Conservation (phyloP, 2,329 filamentous ascomycete species). For the Thielaviopsis musarum region DNA sequence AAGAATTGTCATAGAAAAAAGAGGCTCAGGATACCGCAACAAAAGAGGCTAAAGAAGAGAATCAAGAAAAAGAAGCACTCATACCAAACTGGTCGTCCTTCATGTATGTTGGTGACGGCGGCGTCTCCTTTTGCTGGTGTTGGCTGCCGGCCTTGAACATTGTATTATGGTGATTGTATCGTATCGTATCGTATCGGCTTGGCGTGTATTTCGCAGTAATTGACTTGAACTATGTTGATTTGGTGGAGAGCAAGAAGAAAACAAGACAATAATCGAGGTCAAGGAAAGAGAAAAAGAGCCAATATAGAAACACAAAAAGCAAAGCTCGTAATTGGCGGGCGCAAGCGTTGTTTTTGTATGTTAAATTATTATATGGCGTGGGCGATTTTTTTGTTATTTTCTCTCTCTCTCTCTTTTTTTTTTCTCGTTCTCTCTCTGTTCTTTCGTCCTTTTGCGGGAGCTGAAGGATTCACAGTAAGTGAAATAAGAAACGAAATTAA, state of each 20-base stretch:
- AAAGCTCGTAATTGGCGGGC: neutral
- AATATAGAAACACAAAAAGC: neutral
- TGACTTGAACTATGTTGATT: neutral
- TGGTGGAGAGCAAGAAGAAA: neutral
- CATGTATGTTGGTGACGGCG: conserved; percentile 48
- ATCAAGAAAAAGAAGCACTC: conserved; percentile 10
- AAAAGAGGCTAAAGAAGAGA: neutral
- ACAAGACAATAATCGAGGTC: neutral
- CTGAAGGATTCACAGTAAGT: neutral
- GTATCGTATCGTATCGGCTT: neutral
- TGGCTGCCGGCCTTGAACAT: conserved; percentile 14
- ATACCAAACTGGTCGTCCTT: conserved; percentile 49
- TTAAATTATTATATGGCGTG: neutral
- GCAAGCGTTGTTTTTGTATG: neutral
- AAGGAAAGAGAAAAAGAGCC: neutral
- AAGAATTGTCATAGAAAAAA: neutral
- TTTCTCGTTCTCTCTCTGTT: neutral
- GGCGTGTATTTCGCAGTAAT: neutral
- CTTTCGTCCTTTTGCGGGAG: neutral
- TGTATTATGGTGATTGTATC: neutral
- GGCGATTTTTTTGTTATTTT: neutral
- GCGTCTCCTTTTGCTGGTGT: conserved; percentile 34
- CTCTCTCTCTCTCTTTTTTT: neutral
- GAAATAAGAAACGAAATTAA: neutral
- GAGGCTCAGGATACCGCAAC: neutral